Conservation (phyloP, 2,329 filamentous ascomycete genomes). For the Blastomyces emzantsi region DNA sequence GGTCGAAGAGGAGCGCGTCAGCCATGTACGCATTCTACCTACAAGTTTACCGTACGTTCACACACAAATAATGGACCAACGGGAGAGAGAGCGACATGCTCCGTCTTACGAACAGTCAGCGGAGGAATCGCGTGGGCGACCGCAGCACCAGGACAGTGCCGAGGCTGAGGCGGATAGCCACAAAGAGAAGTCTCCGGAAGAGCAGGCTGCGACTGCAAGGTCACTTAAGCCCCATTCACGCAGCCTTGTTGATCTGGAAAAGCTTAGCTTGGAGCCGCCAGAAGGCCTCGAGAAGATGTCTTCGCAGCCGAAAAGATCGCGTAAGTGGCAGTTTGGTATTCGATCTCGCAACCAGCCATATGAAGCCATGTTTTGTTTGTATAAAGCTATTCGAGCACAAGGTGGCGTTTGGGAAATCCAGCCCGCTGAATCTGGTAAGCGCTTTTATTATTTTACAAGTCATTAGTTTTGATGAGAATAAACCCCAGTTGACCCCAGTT, state of each 20-base stretch:
- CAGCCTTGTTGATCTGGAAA: conserved; percentile 58
- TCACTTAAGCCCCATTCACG: conserved; percentile 79
- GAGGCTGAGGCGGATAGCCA: conserved; percentile 7
- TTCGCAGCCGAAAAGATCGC: conserved; percentile 52
- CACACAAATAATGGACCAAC: conserved; percentile 70
- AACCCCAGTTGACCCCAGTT: conserved; percentile 6
- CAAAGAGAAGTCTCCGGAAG: conserved; percentile 44
- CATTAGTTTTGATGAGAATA: not conserved
- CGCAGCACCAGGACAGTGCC: conserved; percentile 3
- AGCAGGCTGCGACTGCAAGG: conserved; percentile 71
- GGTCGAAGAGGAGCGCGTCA: conserved; percentile 49
- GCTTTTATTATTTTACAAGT: conserved; percentile 1
- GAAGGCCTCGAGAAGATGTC: conserved; percentile 46
- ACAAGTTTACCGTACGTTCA: conserved; percentile 88
- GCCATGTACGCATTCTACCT: conserved; percentile 83
- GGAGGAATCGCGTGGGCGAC: conserved; percentile 19
- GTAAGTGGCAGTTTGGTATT: conserved; percentile 97
- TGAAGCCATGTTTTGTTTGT: conserved; percentile 90
- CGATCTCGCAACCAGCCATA: conserved; percentile 87
- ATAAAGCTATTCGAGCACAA: conserved; percentile 79
- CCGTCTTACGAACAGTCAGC: conserved; percentile 42
- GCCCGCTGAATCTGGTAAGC: conserved; percentile 32
- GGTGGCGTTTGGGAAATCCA: conserved; percentile 76
- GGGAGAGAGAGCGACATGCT: conserved; percentile 26
- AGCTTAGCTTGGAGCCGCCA: conserved; percentile 48